These are phyloP conservation scores for Vigna radiata DNA, from an alignment of 306 rosid genomes.

Conservation along the genomic window DNA sequence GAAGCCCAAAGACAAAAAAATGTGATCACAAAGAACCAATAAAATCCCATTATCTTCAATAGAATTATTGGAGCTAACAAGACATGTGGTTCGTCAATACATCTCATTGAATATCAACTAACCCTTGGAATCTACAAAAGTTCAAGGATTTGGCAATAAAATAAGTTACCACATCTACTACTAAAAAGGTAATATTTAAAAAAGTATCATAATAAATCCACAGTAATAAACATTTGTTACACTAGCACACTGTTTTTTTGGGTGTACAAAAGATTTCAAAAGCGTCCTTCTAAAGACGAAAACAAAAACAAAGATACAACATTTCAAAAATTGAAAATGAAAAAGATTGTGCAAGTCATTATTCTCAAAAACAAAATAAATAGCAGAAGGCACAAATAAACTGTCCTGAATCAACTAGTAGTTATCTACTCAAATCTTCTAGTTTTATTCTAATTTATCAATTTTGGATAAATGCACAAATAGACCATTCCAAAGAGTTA, in stretches of 20 bases:
- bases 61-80: neutral
- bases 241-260: constrained; percentile 10
- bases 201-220: neutral
- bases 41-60: constrained; percentile 19
- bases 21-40: constrained; percentile 9
- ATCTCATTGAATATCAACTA: constrained; percentile 6
- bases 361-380: neutral
- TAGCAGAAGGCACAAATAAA: constrained; percentile 27
- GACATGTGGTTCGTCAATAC: constrained; percentile 7
- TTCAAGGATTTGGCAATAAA: constrained; percentile 15
- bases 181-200: neutral
- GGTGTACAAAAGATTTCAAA: neutral
- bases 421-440: constrained; percentile 13
- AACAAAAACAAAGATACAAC: neutral
- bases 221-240: neutral
- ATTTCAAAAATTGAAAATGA: neutral
- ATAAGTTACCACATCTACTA: constrained; percentile 7
- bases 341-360: constrained; percentile 1
- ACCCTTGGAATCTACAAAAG: neutral
- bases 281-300: neutral
- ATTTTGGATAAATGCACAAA: neutral
- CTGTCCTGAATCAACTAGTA: constrained; percentile 1
- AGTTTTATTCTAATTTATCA: too few species aligned
- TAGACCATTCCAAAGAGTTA: neutral
- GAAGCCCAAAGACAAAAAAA: neutral